phyloP scores from a whole-genome alignment of 345 rosid genomes.

The Populus deltoides region DNA sequence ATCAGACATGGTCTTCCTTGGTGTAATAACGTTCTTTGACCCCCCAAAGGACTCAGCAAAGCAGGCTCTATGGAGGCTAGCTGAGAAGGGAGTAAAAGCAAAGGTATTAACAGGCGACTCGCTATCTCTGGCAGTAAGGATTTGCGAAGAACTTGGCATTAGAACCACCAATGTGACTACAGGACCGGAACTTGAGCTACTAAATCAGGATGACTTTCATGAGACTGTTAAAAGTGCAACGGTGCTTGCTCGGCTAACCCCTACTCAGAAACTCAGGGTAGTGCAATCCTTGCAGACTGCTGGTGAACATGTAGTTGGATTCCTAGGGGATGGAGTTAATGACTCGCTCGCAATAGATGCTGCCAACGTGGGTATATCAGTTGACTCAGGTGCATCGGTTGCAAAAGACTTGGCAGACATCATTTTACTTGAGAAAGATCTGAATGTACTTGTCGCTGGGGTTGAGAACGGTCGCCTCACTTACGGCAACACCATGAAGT shows the following conservation, averaged over 20 bases:
- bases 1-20: constrained; percentile 63
- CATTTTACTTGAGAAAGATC: constrained; percentile 67
- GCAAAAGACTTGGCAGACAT: constrained; percentile 67
- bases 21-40: constrained; percentile 59
- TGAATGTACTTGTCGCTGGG: constrained; percentile 64
- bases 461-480: constrained; percentile 64
- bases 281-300: constrained; percentile 60
- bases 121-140: constrained; percentile 51
- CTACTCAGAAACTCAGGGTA: constrained; percentile 59
- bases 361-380: constrained; percentile 65
- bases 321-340: constrained; percentile 64
- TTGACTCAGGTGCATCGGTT: constrained; percentile 63
- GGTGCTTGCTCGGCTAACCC: constrained; percentile 61
- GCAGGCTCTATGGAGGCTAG: constrained; percentile 68
- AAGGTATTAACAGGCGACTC: constrained; percentile 69
- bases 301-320: constrained; percentile 56
- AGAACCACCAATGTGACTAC: constrained; percentile 59
- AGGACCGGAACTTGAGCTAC: constrained; percentile 67
- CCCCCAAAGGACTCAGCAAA: constrained; percentile 76
- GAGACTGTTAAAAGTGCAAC: constrained; percentile 58
- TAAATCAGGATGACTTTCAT: constrained; percentile 55
- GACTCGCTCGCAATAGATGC: constrained; percentile 71
- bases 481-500: constrained; percentile 70
- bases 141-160: constrained; percentile 72
- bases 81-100: constrained; percentile 71